These are phyloP conservation scores for Parafenestella ontariensis DNA, from an alignment of 2,329 filamentous ascomycete genomes.

Conservation along the genomic window DNA sequence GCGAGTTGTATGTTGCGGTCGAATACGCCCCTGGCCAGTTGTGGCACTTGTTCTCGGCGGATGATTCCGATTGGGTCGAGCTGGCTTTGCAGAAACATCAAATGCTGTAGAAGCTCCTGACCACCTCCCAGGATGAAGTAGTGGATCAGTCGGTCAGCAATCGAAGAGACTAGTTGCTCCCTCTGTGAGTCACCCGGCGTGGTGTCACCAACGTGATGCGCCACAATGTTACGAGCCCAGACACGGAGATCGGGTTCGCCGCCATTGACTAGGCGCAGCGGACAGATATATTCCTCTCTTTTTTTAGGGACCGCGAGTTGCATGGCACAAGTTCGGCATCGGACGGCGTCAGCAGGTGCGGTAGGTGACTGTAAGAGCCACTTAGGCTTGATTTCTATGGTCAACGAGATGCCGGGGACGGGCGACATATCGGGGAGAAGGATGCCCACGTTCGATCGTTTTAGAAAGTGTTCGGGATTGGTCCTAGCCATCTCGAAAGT, in stretches of 20 bases:
- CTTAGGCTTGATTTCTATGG: slow-evolving; percentile 57
- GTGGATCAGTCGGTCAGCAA: slow-evolving; percentile 19
- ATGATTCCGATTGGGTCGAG: slow-evolving; percentile 50
- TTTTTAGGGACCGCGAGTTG: slow-evolving; percentile 42
- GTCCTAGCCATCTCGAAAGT: slow-evolving; percentile 7
- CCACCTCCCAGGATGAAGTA: slow-evolving; percentile 45
- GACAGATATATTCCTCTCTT: slow-evolving; percentile 45
- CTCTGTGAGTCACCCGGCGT: not conserved
- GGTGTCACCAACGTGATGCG: slow-evolving; percentile 6
- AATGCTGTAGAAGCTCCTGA: slow-evolving; percentile 44
- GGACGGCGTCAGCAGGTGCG: slow-evolving; percentile 48
- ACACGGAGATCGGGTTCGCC: slow-evolving; percentile 19
- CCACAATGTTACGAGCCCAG: slow-evolving; percentile 21
- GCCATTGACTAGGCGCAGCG: slow-evolving; percentile 49
- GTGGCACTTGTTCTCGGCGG: not conserved
- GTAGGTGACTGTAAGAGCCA: slow-evolving; percentile 57
- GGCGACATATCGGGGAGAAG: slow-evolving; percentile 44
- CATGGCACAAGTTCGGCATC: slow-evolving; percentile 57
- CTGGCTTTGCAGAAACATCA: slow-evolving; percentile 46
- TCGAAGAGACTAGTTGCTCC: slow-evolving; percentile 1
- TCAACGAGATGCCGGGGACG: slow-evolving; percentile 25
- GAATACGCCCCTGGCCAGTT: slow-evolving; percentile 7
- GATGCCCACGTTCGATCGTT: slow-evolving; percentile 27
- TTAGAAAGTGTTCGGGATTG: not conserved
- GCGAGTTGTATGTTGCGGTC: slow-evolving; percentile 41